Conservation (phyloP, 371 early-diverging fungal species). For the Fennellomyces sp. region DNA sequence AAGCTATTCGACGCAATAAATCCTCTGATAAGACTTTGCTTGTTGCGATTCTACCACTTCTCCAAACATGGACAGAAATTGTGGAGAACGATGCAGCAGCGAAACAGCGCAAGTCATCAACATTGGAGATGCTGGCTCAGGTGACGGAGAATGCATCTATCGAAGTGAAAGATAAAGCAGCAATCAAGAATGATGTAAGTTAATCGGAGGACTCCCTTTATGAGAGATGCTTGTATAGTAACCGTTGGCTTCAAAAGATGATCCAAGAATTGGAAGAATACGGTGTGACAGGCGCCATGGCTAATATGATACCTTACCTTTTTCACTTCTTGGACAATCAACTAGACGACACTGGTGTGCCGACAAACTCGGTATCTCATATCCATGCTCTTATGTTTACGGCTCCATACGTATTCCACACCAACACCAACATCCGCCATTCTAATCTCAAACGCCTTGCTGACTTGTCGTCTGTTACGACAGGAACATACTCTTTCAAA, state of each 20-base stretch:
- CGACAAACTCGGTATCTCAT: constrained; percentile 14
- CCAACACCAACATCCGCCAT: constrained; percentile 23
- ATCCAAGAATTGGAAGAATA: not conserved
- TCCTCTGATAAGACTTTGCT: not conserved
- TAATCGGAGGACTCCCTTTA: not conserved
- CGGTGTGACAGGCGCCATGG: constrained; percentile 13
- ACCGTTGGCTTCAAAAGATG: no score
- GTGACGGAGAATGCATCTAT: not conserved
- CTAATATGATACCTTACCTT: constrained; percentile 12
- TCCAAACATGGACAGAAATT: constrained; percentile 53
- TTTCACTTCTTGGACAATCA: constrained; percentile 3
- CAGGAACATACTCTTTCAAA: constrained; percentile 31
- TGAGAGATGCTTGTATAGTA: no score
- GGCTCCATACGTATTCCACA: constrained; percentile 41
- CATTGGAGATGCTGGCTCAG: constrained; percentile 21
- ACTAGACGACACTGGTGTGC: not conserved
- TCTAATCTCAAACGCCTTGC: constrained; percentile 21
- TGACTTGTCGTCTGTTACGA: constrained; percentile 18
- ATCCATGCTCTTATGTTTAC: constrained; percentile 30
- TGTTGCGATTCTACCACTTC: constrained; percentile 55
- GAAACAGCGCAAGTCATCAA: constrained; percentile 12
- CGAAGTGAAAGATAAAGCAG: not conserved
- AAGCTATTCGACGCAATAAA: not conserved
- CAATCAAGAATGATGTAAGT: constrained; percentile 4
- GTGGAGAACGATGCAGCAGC: constrained; percentile 15